These are phyloP conservation scores for Fragaria vesca DNA, from an alignment of 306 rosid genomes.

Conservation along the genomic window DNA sequence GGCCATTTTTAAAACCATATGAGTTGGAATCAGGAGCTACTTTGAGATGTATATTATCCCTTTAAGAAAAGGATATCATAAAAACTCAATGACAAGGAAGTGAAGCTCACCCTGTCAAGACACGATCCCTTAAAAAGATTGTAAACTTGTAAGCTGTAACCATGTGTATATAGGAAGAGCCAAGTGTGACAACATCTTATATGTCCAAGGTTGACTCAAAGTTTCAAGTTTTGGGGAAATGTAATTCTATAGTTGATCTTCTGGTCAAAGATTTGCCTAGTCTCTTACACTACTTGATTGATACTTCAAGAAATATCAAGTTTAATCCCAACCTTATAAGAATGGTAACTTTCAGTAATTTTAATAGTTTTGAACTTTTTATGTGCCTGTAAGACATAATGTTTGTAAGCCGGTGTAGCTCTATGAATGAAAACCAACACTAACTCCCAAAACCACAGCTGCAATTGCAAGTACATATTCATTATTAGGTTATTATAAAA, in stretches of 20 bases:
- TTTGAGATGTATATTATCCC: background rate
- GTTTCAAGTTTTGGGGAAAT: background rate
- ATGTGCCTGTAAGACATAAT: background rate
- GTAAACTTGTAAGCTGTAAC: background rate
- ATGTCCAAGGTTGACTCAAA: background rate
- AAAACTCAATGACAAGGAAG: background rate
- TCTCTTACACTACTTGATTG: background rate
- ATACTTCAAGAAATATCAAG: background rate
- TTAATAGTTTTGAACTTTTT: background rate
- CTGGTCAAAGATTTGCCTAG: background rate
- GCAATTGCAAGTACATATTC: conserved; percentile 10
- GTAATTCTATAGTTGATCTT: background rate
- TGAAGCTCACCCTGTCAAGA: background rate
- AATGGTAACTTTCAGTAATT: background rate
- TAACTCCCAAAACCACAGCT: conserved; percentile 22
- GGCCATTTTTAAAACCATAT: background rate
- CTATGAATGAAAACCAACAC: background rate
- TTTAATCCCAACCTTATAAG: background rate
- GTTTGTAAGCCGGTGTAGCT: background rate
- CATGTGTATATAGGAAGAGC: background rate
- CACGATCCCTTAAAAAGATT: background rate
- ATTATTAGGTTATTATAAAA: background rate
- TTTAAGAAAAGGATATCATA: background rate
- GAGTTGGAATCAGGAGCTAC: background rate
- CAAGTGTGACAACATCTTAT: background rate